Evolutionary conservation across 257 asterid species (phyloP), one percentile per base, ranked within the genome.

Genomic region (Penstemon davidsonii): DNA sequence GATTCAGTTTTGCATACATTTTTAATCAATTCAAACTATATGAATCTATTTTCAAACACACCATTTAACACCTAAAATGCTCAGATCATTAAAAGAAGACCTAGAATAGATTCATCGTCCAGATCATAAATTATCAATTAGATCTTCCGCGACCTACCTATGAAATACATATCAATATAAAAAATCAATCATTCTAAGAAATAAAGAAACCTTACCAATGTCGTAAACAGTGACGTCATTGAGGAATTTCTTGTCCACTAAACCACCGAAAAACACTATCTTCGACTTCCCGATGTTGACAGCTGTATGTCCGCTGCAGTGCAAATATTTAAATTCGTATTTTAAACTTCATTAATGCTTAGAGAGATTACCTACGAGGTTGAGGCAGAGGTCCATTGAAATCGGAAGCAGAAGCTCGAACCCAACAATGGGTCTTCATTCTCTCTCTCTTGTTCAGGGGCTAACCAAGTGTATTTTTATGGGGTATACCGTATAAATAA

Each of bases 271-370:
- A 49, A 87, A 75, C 33, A 88, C 91, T 55, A 88, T 72, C 92
- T 91, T 91, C 63, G 99, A 91, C 70, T 86, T 88, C 58, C 99
- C 96, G 64, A 91, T 83, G 79, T 87, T 87, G 72, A 88, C 96
- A 69, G 96, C 96, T 6, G 96, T 87, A 68, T 88, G 97, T 8
- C 96, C 96, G 73, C 99, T 91, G 92, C 77, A 52, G 45, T 5
- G 38, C 2, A 38, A 2, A 62, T 4, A 62, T 45, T 46, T 4
- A 25, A 55, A 55, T 19, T 45, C 6, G 9, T 11, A 44, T 50
- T 3, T 49, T 44, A 62, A 7, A 45, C 42, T 45, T 37, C 36
- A 33, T 18, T 4, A 0, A 55, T 15, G 5, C 60, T 10, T 13
- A 39, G 45, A 39, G 71, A n/a, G 4, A 6, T 69, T 64, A 67